phyloP scores from a whole-genome alignment of 768 basidiomycete genomes.

The Gelatoporia subvermispora region DNA sequence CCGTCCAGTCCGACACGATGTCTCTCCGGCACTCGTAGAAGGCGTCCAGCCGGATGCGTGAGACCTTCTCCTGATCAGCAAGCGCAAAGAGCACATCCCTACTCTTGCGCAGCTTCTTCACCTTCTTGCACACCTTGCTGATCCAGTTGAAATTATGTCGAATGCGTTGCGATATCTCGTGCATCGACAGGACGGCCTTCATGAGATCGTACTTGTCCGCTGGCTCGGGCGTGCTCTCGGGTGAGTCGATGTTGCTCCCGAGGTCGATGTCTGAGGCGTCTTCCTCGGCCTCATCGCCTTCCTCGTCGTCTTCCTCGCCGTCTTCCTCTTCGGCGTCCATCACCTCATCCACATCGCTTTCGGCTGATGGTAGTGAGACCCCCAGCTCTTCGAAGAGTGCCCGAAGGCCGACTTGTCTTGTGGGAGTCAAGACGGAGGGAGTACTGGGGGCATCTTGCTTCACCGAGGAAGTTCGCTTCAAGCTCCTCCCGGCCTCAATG shows the following conservation, averaged over 20 bases:
- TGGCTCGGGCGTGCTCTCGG: not conserved
- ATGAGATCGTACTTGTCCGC: not conserved
- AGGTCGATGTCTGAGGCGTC: not conserved
- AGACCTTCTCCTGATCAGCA: not conserved
- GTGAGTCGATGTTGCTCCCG: not conserved
- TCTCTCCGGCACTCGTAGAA: not conserved
- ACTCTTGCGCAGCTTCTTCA: not conserved
- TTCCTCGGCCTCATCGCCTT: not conserved
- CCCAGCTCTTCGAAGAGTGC: no score
- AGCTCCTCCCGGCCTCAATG: no score
- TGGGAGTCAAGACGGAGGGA: no score
- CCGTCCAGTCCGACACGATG: not conserved
- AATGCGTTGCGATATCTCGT: not conserved
- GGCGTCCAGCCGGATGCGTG: not conserved
- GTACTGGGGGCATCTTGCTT: no score
- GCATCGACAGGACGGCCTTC: not conserved
- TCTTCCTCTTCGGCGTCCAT: no score
- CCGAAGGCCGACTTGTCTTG: no score
- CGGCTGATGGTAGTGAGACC: no score
- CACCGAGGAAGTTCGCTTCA: no score
- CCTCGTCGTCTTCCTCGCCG: no score
- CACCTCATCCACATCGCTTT: no score
- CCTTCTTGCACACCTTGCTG: not conserved
- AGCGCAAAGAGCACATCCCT: no score
- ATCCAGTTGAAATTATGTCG: not conserved